Base-by-base conservation (phyloP, 1,139 yeast species). In the Hansenula lynferdii region DNA sequence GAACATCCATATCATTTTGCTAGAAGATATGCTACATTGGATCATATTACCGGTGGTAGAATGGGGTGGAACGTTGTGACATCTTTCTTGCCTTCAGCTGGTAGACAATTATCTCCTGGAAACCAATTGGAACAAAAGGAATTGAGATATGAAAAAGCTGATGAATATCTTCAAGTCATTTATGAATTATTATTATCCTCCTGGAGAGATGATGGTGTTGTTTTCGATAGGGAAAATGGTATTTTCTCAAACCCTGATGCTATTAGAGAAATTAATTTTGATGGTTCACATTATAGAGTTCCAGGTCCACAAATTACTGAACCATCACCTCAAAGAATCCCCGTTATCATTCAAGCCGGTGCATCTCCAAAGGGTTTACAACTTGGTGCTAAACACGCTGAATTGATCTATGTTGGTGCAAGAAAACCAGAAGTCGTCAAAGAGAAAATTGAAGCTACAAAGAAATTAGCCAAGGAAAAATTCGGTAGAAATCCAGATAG, bases 311-410 rank as follows among this genome's bases (percentile, higher is more conserved):
- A 50, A 39, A 62, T 68, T 31, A 57, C 69, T 8, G 64, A 62
- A 31, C 74, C 73, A 14, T 60, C 70, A 8, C 66, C 67, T 10
- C 72, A 67, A 40, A 61, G 72, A 51, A 49, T 69, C 10, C 74
- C 74, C 2, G 62, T 69, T 11, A 56, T 70, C 27, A 59, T 70
- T 31, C 75, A 70, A 50, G 76, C 76, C 2, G 76, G 76, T 18
- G 61, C 74, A 10, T 69, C 74, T 1, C 56, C 62, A 30, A 62
- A 63, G 27, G 75, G 75, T 16, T 60, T 58, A 38, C 62, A 64
- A 10, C 61, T 67, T 47, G 75, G 72, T 22, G 75, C 75, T 14
- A 62, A 62, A 45, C 63, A 67, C 47, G 75, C 69, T 4, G 75
- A 70, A 46, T 59, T 61, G 6, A 64, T 68, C 18, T 67, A 67